Base-by-base conservation (phyloP, 2,329 filamentous ascomycete species). In the Lithohypha guttulata region DNA sequence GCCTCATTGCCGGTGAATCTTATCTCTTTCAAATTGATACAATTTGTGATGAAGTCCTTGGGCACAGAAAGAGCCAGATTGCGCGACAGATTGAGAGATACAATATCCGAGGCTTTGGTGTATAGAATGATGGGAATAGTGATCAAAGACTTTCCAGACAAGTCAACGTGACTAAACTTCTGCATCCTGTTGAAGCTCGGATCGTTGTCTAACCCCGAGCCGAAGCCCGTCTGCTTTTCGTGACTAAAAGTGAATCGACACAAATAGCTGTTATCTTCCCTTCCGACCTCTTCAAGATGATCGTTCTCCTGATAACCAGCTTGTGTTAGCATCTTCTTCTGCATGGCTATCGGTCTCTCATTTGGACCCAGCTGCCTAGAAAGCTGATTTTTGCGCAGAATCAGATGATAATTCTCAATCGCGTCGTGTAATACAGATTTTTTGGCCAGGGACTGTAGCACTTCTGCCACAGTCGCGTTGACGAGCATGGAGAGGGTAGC, bases 251-350 rank as follows among this genome's bases (percentile, higher is more conserved):
- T 85, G 63, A 98, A 96, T 4, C 91, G 83, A 56, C 87, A 93
- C 9, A 98, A 72, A 53, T 96, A 98, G 57, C 87, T 93, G 59
- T 96, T 94, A 65, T 98, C 91, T 60, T 98, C 91, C 42, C 91
- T 78, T 19, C 91, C 91, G 37, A 98, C 76, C 46, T 96, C 91
- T 57, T 95, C 89, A 31, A 98, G 77, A 26, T 77, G 78, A 59
- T 98, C 91, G 41, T 76, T 76, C 21, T 85, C 78, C 42, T 84
- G 79, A 55, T 96, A 98, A 7, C 91, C 91, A 38, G 89, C 82
- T 61, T 95, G 86, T 59, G 94, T 81, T 13, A 98, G 66, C 13
- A 98, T 70, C 33, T 79, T 74, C 62, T 95, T 96, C 59, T 98
- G 91, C 54, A 98, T 85, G 17, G 91, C 70, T 23, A 96, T 70